phyloP scores from a whole-genome alignment of 352 stramenopile species.

The Chloridella minuta region DNA sequence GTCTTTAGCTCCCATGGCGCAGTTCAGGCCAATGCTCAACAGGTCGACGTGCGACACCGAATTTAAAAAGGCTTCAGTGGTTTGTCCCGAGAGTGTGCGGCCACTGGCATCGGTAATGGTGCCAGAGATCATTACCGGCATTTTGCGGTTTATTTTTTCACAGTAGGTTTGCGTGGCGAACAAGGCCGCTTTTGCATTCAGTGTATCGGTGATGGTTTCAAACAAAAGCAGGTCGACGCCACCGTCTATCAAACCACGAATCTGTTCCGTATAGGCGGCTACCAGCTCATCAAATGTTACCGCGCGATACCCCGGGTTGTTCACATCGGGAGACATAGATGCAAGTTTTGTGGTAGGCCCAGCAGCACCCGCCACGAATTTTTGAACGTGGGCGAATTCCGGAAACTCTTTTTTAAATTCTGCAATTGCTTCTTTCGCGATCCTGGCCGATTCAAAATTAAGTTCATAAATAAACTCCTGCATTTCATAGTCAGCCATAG shows the following conservation, averaged over 20 bases:
- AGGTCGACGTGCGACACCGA: conserved; percentile 66
- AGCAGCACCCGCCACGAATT: conserved; percentile 70
- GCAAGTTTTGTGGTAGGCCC: conserved; percentile 70
- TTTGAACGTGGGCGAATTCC: conserved; percentile 24
- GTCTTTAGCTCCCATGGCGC: conserved; percentile 59
- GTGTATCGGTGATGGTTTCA: conserved; percentile 85
- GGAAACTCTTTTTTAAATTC: background rate
- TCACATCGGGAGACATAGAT: conserved; percentile 70
- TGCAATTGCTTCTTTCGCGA: background rate
- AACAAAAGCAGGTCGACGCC: conserved; percentile 70
- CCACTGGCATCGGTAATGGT: conserved; percentile 80
- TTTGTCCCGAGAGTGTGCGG: conserved; percentile 70
- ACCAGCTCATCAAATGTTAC: conserved; percentile 85
- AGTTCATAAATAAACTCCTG: conserved; percentile 53
- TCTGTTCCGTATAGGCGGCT: conserved; percentile 65
- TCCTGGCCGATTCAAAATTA: background rate
- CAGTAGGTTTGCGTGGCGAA: conserved; percentile 64
- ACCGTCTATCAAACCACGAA: conserved; percentile 54
- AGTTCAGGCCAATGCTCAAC: conserved; percentile 84
- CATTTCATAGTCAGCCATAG: conserved; percentile 83
- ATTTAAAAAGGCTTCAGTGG: conserved; percentile 73
- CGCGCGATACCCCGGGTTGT: conserved; percentile 58
- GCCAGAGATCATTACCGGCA: conserved; percentile 73
- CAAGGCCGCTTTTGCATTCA: conserved; percentile 76
- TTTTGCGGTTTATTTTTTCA: conserved; percentile 43